Conservation (phyloP, 345 rosid species). For the Hibiscus syriacus region DNA sequence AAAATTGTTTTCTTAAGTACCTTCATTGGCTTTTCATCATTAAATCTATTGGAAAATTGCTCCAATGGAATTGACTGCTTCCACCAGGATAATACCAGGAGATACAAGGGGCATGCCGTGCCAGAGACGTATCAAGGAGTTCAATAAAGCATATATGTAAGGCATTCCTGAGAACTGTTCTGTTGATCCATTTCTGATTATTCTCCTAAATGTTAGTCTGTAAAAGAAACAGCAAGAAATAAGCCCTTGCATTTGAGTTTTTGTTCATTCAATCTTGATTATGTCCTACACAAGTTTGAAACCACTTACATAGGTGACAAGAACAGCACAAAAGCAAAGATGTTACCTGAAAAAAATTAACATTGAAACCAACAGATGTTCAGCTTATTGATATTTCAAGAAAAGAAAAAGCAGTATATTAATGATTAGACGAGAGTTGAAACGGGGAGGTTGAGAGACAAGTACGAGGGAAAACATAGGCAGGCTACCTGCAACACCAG, state of each 20-base stretch:
- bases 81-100: constrained; percentile 30
- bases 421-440: too few species aligned
- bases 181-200: constrained; percentile 36
- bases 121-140: constrained; percentile 50
- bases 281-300: neutral
- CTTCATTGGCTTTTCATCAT: constrained; percentile 27
- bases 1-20: constrained; percentile 6
- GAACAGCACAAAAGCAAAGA: constrained; percentile 40
- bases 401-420: too few species aligned
- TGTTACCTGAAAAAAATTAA: constrained; percentile 30
- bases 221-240: neutral
- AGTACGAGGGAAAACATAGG: neutral
- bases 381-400: too few species aligned
- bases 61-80: constrained; percentile 40
- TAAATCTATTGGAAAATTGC: constrained; percentile 41
- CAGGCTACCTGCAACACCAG: constrained; percentile 47
- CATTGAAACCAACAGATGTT: neutral
- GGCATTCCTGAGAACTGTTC: constrained; percentile 52
- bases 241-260: neutral
- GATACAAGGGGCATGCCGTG: constrained; percentile 43
- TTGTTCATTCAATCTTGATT: neutral
- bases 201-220: constrained; percentile 53
- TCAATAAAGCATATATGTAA: constrained; percentile 40
- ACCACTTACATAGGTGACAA: constrained; percentile 46
- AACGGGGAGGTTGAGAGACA: too few species aligned